These are phyloP conservation scores for Dinochytrium kinnereticum DNA, from an alignment of 371 early-diverging fungal species.

Conservation along the genomic window DNA sequence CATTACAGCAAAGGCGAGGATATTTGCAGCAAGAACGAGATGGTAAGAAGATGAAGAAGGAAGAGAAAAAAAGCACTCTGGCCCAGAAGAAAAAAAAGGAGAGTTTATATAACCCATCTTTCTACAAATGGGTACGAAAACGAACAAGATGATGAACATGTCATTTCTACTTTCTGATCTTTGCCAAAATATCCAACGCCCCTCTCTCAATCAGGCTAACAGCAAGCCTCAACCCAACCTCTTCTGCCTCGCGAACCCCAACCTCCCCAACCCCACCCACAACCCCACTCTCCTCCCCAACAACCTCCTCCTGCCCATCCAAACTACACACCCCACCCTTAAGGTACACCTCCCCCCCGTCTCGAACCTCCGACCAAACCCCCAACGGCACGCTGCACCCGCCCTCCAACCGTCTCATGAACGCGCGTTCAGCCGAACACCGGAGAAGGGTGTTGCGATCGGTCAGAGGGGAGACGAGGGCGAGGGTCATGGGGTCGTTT, in stretches of 20 bases:
- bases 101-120: no score
- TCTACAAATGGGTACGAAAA: no score
- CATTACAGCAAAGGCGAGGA: no score
- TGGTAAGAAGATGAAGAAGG: no score
- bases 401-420: conserved; percentile 91
- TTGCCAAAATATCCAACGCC: conserved; percentile 25
- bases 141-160: not conserved
- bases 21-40: no score
- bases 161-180: conserved; percentile 21
- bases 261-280: not conserved
- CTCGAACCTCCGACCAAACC: conserved; percentile 63
- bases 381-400: conserved; percentile 97
- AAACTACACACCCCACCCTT: conserved; percentile 21
- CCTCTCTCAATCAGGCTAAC: conserved; percentile 29
- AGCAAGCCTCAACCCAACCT: conserved; percentile 28
- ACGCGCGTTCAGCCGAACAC: conserved; percentile 84
- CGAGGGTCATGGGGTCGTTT: conserved; percentile 61
- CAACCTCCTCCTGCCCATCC: conserved; percentile 31
- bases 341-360: not conserved
- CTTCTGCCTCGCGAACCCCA: conserved; percentile 5
- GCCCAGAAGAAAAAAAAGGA: no score
- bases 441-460: conserved; percentile 70
- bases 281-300: not conserved
- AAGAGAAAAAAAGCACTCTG: no score
- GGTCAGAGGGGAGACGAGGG: conserved; percentile 65